A percentile compares a stretch with the other conserved stretches of the same genome.
These are phyloP conservation scores for Hypoxylon sp. DNA, from an alignment of 2,329 filamentous ascomycete genomes.

Conservation along the genomic window DNA sequence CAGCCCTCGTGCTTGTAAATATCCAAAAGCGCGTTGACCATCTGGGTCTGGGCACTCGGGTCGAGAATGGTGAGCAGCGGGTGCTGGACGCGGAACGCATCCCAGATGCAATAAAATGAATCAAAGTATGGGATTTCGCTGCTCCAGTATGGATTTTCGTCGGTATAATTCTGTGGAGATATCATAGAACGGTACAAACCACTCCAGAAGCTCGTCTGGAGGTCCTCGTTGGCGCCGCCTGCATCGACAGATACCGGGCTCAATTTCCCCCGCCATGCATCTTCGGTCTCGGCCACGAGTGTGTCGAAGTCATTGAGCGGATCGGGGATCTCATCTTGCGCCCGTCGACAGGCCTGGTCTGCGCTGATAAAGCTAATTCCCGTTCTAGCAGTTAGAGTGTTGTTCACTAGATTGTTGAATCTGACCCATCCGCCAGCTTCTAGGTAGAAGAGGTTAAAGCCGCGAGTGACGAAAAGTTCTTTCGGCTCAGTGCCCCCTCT, in stretches of 20 bases:
- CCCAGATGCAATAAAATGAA: conserved; percentile 72
- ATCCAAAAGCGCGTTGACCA: conserved; percentile 75
- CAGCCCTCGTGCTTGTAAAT: conserved; percentile 76
- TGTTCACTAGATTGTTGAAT: conserved; percentile 63
- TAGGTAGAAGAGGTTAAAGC: conserved; percentile 61
- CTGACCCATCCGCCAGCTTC: conserved; percentile 69
- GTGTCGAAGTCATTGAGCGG: conserved; percentile 71
- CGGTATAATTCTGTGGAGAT: conserved; percentile 76
- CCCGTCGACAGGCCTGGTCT: conserved; percentile 73
- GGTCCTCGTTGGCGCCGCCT: conserved; percentile 63
- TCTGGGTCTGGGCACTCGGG: conserved; percentile 70
- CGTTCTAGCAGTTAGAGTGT: conserved; percentile 70
- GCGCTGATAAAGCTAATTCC: conserved; percentile 75
- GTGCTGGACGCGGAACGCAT: conserved; percentile 74
- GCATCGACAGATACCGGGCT: conserved; percentile 66
- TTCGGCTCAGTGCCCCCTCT: conserved; percentile 58
- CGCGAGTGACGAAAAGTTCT: conserved; percentile 57
- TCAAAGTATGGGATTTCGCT: conserved; percentile 76
- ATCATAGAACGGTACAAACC: conserved; percentile 74
- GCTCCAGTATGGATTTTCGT: conserved; percentile 74
- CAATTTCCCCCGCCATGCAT: conserved; percentile 71
- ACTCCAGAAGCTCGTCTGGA: conserved; percentile 74
- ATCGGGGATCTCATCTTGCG: conserved; percentile 72
- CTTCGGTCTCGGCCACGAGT: conserved; percentile 64
- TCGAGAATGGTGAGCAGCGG: conserved; percentile 76